Evolutionary conservation across 2,329 filamentous ascomycete genomes (phyloP).

Genomic region (Neofusicoccum sp.): DNA sequence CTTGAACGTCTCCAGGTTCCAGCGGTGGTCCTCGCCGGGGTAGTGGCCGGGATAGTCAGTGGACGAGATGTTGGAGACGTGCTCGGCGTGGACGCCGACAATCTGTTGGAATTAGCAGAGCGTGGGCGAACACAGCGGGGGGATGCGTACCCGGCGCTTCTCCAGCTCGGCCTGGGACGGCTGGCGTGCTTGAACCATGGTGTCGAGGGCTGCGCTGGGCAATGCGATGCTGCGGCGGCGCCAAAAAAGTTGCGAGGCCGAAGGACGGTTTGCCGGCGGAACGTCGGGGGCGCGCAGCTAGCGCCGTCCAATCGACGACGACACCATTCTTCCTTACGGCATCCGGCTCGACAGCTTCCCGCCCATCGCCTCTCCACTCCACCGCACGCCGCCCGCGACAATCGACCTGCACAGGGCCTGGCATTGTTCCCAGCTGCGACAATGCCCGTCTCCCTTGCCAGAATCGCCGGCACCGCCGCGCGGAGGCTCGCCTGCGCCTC

Average conservation of each 20-base stretch:
- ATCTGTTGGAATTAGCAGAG: constrained; percentile 55
- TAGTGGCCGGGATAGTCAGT: constrained; percentile 92
- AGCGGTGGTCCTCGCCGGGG: constrained; percentile 81
- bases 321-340: constrained; percentile 6
- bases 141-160: constrained; percentile 56
- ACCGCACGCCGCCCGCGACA: constrained; percentile 6
- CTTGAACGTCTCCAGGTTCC: constrained; percentile 72
- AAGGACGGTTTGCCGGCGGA: too few relatives aligned
- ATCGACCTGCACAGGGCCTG: constrained; percentile 17
- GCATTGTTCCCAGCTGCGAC: constrained; percentile 34
- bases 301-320: constrained; percentile 7
- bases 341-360: neutral
- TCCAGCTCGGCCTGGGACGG: constrained; percentile 55
- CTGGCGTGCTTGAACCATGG: constrained; percentile 40
- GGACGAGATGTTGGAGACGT: constrained; percentile 81
- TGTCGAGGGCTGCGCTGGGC: constrained; percentile 21
- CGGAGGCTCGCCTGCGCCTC: constrained; percentile 64
- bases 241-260: constrained; percentile 20
- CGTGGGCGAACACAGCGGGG: neutral
- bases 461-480: constrained; percentile 69
- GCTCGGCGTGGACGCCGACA: constrained; percentile 85
- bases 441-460: constrained; percentile 71
- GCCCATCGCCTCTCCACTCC: constrained; percentile 18
- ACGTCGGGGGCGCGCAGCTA: neutral
- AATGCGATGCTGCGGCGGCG: constrained; percentile 19